Conservation (phyloP, 169 alveolate genomes). For the Cryptosporidium baileyi region DNA sequence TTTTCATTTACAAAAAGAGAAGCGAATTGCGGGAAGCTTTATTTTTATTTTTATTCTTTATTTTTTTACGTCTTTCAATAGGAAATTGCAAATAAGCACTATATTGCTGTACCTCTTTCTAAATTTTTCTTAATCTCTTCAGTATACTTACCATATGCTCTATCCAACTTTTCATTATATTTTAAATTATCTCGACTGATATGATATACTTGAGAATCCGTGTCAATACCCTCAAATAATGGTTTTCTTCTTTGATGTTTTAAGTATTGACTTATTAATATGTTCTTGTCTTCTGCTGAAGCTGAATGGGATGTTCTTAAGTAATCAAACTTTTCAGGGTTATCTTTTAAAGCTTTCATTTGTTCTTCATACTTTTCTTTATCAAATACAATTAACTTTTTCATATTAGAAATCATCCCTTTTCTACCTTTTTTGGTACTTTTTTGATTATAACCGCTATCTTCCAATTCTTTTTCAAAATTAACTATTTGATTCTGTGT, state of each 20-base stretch:
- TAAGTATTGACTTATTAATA: constrained; percentile 7
- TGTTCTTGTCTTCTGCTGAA: not conserved
- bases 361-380: constrained; percentile 31
- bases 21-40: not conserved
- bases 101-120: constrained; percentile 60
- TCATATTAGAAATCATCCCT: not conserved
- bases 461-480: not conserved
- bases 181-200: constrained; percentile 12
- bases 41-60: not conserved
- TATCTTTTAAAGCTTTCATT: not conserved
- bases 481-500: not conserved
- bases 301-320: constrained; percentile 32
- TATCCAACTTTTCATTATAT: constrained; percentile 36
- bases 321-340: constrained; percentile 7
- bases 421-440: not conserved
- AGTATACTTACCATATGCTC: constrained; percentile 9
- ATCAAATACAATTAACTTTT: not conserved
- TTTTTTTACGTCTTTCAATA: not conserved
- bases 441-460: not conserved
- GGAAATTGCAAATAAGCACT: not conserved
- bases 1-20: too few relatives aligned
- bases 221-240: not conserved
- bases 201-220: not conserved
- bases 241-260: constrained; percentile 15
- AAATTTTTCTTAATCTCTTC: constrained; percentile 32